Conservation (phyloP, 73 alveolate genomes). For the Paramecium sonneborni region DNA sequence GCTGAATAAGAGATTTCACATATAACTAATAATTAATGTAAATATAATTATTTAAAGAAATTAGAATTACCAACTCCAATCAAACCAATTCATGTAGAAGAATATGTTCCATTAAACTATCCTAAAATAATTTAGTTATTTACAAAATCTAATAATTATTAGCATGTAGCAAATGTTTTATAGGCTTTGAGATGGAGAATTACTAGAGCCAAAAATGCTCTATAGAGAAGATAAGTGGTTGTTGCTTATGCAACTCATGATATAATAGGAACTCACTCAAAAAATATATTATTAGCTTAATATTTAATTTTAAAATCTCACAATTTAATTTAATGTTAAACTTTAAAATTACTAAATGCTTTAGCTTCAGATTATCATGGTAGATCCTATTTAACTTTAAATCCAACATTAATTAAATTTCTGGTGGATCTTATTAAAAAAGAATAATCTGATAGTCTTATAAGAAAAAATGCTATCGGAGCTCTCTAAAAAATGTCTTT, state of each 20-base stretch:
- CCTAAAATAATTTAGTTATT: slow-evolving; percentile 67
- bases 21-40: not conserved
- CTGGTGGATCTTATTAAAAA: slow-evolving; percentile 82
- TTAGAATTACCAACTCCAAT: not conserved
- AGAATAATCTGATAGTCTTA: slow-evolving; percentile 88
- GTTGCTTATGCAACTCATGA: slow-evolving; percentile 74
- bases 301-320: not conserved
- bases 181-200: slow-evolving; percentile 89
- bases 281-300: slow-evolving; percentile 7
- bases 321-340: slow-evolving; percentile 55
- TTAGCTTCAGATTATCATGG: slow-evolving; percentile 94
- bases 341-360: slow-evolving; percentile 90
- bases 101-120: slow-evolving; percentile 65
- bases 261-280: slow-evolving; percentile 71
- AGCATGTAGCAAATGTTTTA: slow-evolving; percentile 75
- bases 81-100: not conserved
- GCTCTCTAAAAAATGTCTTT: slow-evolving; percentile 94
- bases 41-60: not conserved
- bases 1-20: not conserved
- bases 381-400: slow-evolving; percentile 87
- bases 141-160: slow-evolving; percentile 67
- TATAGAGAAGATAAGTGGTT: slow-evolving; percentile 73
- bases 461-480: slow-evolving; percentile 91
- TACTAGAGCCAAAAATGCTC: slow-evolving; percentile 77
- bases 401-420: slow-evolving; percentile 84